These are phyloP conservation scores for Adenanthera pavonina DNA, from an alignment of 306 rosid genomes.

Conservation along the genomic window DNA sequence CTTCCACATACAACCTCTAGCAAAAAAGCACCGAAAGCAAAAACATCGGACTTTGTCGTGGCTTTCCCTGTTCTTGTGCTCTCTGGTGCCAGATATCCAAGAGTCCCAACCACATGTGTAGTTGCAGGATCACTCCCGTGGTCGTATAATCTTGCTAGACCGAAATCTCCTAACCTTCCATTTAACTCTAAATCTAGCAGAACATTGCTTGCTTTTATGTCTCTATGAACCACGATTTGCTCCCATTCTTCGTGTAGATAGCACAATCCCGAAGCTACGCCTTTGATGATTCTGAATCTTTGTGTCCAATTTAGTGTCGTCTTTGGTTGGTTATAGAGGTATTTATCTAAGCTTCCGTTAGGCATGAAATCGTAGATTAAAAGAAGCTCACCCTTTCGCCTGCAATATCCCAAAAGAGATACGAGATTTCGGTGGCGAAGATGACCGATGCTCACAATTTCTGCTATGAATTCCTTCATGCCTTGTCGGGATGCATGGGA, in stretches of 20 bases:
- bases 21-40: conserved; percentile 66
- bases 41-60: conserved; percentile 63
- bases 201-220: conserved; percentile 78
- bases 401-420: conserved; percentile 66
- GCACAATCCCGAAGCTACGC: conserved; percentile 57
- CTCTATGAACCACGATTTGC: conserved; percentile 74
- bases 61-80: conserved; percentile 65
- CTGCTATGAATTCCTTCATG: conserved; percentile 66
- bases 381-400: conserved; percentile 60
- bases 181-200: conserved; percentile 62
- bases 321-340: conserved; percentile 43
- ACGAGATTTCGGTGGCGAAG: conserved; percentile 71
- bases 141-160: conserved; percentile 68
- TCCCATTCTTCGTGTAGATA: conserved; percentile 80
- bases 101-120: conserved; percentile 73
- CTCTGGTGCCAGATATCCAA: conserved; percentile 77
- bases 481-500: conserved; percentile 78
- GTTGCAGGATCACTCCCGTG: conserved; percentile 70
- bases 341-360: conserved; percentile 74
- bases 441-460: conserved; percentile 65
- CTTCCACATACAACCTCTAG: conserved; percentile 75
- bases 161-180: conserved; percentile 77
- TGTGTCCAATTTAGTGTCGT: conserved; percentile 60
- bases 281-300: conserved; percentile 56
- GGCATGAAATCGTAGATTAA: conserved; percentile 73